These are phyloP conservation scores for Kwoniella europaea DNA, from an alignment of 768 basidiomycete species.

Conservation along the genomic window DNA sequence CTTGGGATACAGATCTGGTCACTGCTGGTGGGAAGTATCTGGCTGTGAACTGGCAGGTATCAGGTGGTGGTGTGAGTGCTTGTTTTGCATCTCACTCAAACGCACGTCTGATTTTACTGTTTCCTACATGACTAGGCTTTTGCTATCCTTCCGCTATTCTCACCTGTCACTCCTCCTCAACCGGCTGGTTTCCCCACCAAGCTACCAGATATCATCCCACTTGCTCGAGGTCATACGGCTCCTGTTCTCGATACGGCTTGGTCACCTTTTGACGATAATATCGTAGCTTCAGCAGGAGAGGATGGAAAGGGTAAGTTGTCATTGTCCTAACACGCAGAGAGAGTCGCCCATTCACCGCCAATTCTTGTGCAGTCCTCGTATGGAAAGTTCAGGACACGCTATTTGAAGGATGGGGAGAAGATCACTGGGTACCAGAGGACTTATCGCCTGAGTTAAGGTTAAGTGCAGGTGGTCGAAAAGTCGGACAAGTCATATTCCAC, in stretches of 20 bases:
- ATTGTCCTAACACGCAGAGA: no score
- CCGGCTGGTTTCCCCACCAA: slow-evolving; percentile 69
- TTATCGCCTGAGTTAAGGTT: slow-evolving; percentile 69
- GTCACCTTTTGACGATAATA: slow-evolving; percentile 88
- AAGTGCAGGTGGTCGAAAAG: slow-evolving; percentile 67
- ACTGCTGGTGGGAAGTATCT: slow-evolving; percentile 86
- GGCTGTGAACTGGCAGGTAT: slow-evolving; percentile 84
- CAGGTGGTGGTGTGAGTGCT: slow-evolving; percentile 54
- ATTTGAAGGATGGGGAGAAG: slow-evolving; percentile 85
- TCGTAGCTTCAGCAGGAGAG: slow-evolving; percentile 90
- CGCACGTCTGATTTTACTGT: neutral
- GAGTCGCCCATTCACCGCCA: neutral
- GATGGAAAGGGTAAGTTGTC: slow-evolving; percentile 72
- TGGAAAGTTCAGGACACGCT: slow-evolving; percentile 77
- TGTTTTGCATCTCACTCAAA: neutral
- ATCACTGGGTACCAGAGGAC: slow-evolving; percentile 80
- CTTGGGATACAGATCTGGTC: slow-evolving; percentile 95
- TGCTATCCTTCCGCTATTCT: slow-evolving; percentile 77
- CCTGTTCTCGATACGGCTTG: slow-evolving; percentile 86
- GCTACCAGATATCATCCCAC: slow-evolving; percentile 87
- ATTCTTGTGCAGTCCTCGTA: slow-evolving; percentile 64
- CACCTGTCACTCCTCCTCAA: slow-evolving; percentile 66
- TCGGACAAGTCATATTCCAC: slow-evolving; percentile 93
- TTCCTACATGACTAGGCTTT: slow-evolving; percentile 66
- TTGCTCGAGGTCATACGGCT: slow-evolving; percentile 72